Base-by-base conservation (phyloP, 306 rosid genomes). In the Senna tora region DNA sequence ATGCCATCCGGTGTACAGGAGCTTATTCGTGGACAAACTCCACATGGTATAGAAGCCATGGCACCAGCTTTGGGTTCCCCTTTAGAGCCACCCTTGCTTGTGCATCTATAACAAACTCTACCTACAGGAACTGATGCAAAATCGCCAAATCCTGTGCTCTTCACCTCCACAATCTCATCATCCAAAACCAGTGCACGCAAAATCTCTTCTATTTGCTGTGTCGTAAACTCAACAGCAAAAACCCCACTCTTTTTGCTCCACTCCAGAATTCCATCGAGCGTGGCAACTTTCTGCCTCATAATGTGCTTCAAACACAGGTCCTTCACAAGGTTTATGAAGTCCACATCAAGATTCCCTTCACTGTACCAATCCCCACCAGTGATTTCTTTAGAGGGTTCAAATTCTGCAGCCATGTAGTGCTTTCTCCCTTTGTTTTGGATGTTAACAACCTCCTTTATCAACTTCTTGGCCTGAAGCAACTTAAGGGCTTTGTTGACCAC, bases 331-430 rank as follows among this genome's bases (percentile, higher is more conserved):
- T 76, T 65, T 75, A 90, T 87, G 55, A 81, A 81, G 7, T 76
- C 84, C 0, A 25, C 30, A 74, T 91, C 90, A 7, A 93, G 82
- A 38, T 11, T 75, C 16, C 93, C 97, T 0, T 85, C 82, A 4
- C 2, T 73, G 41, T 93, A 90, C 91, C 95, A 90, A 55, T 71
- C 83, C 34, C 97, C 93, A 32, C 97, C 96, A 0, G 89, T 85
- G 73, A 88, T 73, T 51, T 88, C 96, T 79, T 77, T 74, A 0
- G 96, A 81, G 2, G 96, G 98, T 75, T 85, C 86, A 53, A 93
- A 90, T 36, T 90, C 93, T 9, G 77, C 21, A 7, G 90, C 90
- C 84, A 93, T 78, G 71, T 80, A 88, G 90, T 82, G 91, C 81
- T 90, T 90, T 67, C 74, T 86, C 43, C 85, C 87, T 80, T 82